A percentile compares a stretch with the other conserved stretches of the same genome.
Evolutionary conservation across 495 filamentous ascomycete species (phyloP).

Genomic region (Clohesyomyces aquaticus): DNA sequence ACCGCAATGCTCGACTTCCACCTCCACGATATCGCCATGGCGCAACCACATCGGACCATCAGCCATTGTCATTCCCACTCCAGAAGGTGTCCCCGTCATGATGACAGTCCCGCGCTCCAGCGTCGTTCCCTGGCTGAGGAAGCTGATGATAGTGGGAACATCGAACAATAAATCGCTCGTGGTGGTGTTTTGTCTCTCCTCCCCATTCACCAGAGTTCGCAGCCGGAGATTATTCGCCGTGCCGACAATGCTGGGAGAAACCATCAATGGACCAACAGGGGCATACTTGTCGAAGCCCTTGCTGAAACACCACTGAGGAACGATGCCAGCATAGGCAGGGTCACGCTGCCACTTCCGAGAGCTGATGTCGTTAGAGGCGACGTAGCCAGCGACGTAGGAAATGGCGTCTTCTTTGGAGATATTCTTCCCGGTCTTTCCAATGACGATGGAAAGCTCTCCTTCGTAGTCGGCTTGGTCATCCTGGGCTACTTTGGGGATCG

Average conservation of each 20-base stretch:
- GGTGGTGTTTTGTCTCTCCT: slow-evolving; percentile 54
- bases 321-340: too few species aligned
- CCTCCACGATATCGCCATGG: too few species aligned
- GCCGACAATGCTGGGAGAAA: slow-evolving; percentile 44
- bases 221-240: slow-evolving; percentile 48
- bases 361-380: slow-evolving; percentile 50
- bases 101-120: slow-evolving; percentile 53
- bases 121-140: slow-evolving; percentile 56
- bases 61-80: slow-evolving; percentile 50
- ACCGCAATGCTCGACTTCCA: too few species aligned
- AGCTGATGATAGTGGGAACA: slow-evolving; percentile 52
- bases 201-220: slow-evolving; percentile 54
- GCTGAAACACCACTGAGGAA: slow-evolving; percentile 55
- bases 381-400: slow-evolving; percentile 53
- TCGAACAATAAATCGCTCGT: slow-evolving; percentile 57
- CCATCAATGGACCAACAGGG: slow-evolving; percentile 44
- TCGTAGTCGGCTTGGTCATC: slow-evolving; percentile 57
- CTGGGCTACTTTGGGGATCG: slow-evolving; percentile 52
- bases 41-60: too few species aligned
- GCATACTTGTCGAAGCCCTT: slow-evolving; percentile 52
- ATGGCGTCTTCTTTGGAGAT: slow-evolving; percentile 50
- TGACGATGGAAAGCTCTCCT: slow-evolving; percentile 51
- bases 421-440: slow-evolving; percentile 50
- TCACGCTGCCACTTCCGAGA: slow-evolving; percentile 47
- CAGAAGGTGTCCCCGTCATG: slow-evolving; percentile 56